A percentile compares a stretch with the other conserved stretches of the same genome.
These are phyloP conservation scores for Biancaea sappan DNA, from an alignment of 306 rosid genomes.

Conservation along the genomic window DNA sequence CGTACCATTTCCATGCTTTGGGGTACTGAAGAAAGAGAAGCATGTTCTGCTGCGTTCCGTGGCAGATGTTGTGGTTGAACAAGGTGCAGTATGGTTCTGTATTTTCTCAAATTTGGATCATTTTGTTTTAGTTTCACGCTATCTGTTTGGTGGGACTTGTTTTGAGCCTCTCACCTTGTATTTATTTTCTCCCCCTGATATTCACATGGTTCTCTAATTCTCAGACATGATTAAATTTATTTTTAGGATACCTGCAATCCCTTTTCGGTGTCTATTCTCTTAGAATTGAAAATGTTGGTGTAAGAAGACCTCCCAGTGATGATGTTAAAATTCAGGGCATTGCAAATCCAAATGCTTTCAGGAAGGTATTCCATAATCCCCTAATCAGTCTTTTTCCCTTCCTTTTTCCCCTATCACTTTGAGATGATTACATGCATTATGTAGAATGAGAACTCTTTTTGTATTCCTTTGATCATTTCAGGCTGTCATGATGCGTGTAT, in stretches of 20 bases:
- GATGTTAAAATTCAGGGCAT: conserved; percentile 89
- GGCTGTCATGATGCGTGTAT: conserved; percentile 80
- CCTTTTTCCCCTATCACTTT: conserved; percentile 15
- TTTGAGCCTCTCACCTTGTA: background rate
- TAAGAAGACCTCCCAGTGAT: conserved; percentile 87
- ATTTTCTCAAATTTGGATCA: background rate
- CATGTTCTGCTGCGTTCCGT: conserved; percentile 82
- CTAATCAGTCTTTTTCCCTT: background rate
- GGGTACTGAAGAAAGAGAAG: conserved; percentile 86
- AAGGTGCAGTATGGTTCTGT: conserved; percentile 56
- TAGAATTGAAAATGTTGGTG: conserved; percentile 81
- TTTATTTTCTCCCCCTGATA: background rate
- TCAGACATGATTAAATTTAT: conserved; percentile 9
- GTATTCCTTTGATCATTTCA: conserved; percentile 44
- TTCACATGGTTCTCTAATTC: conserved; percentile 23
- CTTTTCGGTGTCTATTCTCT: conserved; percentile 77
- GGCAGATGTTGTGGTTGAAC: conserved; percentile 87
- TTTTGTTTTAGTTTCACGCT: background rate
- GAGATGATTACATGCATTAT: background rate
- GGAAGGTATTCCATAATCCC: conserved; percentile 56
- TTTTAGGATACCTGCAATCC: conserved; percentile 86
- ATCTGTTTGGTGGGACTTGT: conserved; percentile 1
- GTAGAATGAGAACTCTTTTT: conserved; percentile 15
- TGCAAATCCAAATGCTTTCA: conserved; percentile 81
- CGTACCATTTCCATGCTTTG: conserved; percentile 89